Evolutionary conservation across 805 yeast species (phyloP), one percentile per base, ranked within the genome.

Genomic region (Metschnikowia lochheadii): DNA sequence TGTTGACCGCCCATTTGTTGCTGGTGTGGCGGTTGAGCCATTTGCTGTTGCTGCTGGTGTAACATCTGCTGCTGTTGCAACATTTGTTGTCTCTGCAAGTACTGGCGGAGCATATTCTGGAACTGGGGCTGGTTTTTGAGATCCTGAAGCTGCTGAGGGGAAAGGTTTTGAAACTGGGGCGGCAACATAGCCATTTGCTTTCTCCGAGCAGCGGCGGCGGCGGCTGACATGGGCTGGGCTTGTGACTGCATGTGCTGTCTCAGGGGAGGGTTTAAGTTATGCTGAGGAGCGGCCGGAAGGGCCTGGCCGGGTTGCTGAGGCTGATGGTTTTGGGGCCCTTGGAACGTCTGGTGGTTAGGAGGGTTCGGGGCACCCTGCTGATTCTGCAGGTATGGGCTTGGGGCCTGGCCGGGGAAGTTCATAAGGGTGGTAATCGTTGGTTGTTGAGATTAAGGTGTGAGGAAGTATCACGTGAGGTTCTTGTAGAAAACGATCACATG

Each of bases 101-200:
- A 72, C 53, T 63, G 66, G 44, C 70, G 60, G 65, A 76, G 62
- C 53, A 70, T 69, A 32, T 68, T 69, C 56, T 69, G 77, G 49
- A 70, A 68, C 54, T 72, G 78, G 3, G 76, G 75, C 56, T 72
- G 78, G 54, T 62, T 69, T 52, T 68, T 68, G 50, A 72, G 60
- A 50, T 70, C 76, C 54, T 72, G 76, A 40, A 71, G 63, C 49
- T 70, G 78, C 56, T 72, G 75, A 20, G 77, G 75, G 20, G 72
- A 61, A 37, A 72, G 57, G 46, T 70, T 69, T 39, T 53, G 59
- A 39, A 58, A 49, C 46, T 64, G 63, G 2, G 63, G 63, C 23
- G 68, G 61, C 49, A 67, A 51, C 61, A 60, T 58, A 35, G 70
- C 51, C 55, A 56, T 58, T 8, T 55, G 63, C 60, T 49, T 63